Conservation (phyloP, 2,329 filamentous ascomycete genomes). For the Aureobasidium sp. region DNA sequence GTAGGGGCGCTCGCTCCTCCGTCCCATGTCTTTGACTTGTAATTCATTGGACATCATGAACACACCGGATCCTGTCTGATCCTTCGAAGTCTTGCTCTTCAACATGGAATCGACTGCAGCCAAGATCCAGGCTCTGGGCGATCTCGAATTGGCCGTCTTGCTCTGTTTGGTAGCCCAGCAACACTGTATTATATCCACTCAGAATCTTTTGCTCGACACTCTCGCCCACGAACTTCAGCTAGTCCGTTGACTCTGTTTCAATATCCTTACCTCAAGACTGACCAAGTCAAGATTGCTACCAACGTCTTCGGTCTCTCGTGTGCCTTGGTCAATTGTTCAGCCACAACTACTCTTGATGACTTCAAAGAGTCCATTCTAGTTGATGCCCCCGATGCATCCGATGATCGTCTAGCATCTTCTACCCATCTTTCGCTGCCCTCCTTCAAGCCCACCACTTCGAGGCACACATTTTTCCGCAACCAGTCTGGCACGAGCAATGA, state of each 20-base stretch:
- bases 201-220: conserved; percentile 53
- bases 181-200: conserved; percentile 81
- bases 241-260: conserved; percentile 37
- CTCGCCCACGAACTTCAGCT: conserved; percentile 68
- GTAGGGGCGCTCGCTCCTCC: too few species aligned
- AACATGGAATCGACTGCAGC: conserved; percentile 34
- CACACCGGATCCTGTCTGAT: neutral
- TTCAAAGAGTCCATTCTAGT: conserved; percentile 66
- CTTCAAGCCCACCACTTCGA: conserved; percentile 2
- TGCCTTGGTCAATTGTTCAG: conserved; percentile 64
- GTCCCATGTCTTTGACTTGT: neutral
- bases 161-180: conserved; percentile 74
- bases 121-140: conserved; percentile 71
- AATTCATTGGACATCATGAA: neutral
- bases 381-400: conserved; percentile 18
- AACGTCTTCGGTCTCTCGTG: conserved; percentile 65
- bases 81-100: neutral
- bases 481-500: conserved; percentile 16
- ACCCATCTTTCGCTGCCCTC: neutral
- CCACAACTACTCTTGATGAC: conserved; percentile 69
- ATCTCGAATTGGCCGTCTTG: conserved; percentile 80
- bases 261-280: neutral
- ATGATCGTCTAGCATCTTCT: neutral
- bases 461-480: conserved; percentile 1
- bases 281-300: conserved; percentile 14